These are phyloP conservation scores for Rutstroemia sp. DNA, from an alignment of 2,329 filamentous ascomycete species.

Conservation along the genomic window DNA sequence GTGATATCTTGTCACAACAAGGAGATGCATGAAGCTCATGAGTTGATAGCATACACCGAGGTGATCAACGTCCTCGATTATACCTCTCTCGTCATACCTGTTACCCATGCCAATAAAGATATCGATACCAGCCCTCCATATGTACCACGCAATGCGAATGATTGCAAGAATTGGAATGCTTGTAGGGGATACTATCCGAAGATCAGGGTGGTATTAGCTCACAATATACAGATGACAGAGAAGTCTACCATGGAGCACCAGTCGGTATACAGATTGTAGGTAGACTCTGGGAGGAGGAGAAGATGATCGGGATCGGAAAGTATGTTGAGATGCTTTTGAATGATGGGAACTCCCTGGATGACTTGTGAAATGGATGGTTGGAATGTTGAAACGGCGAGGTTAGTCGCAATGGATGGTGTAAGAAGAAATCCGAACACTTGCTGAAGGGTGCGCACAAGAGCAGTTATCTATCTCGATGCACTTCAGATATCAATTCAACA, in stretches of 20 bases:
- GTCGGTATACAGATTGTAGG: slow-evolving; percentile 48
- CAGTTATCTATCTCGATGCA: no score
- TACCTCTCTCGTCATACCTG: slow-evolving; percentile 48
- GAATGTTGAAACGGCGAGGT: not conserved
- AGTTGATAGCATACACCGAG: slow-evolving; percentile 41
- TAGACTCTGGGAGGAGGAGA: slow-evolving; percentile 47
- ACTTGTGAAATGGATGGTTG: no score
- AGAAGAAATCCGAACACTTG: no score
- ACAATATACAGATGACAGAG: slow-evolving; percentile 35
- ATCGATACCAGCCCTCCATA: slow-evolving; percentile 31
- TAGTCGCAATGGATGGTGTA: no score
- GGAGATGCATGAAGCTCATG: not conserved
- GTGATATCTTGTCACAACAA: not conserved
- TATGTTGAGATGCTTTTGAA: slow-evolving; percentile 19
- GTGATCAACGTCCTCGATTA: slow-evolving; percentile 59
- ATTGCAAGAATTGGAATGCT: slow-evolving; percentile 37
- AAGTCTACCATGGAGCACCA: slow-evolving; percentile 37
- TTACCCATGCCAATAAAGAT: slow-evolving; percentile 37
- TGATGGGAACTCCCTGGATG: no score
- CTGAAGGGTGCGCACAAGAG: no score
- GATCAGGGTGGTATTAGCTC: slow-evolving; percentile 40
- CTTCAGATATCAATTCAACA: no score
- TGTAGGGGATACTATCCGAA: slow-evolving; percentile 38
- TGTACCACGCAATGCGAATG: slow-evolving; percentile 35
- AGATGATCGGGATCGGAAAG: slow-evolving; percentile 36